phyloP scores from a whole-genome alignment of 345 rosid species.

The Geranium rotundifolium region DNA sequence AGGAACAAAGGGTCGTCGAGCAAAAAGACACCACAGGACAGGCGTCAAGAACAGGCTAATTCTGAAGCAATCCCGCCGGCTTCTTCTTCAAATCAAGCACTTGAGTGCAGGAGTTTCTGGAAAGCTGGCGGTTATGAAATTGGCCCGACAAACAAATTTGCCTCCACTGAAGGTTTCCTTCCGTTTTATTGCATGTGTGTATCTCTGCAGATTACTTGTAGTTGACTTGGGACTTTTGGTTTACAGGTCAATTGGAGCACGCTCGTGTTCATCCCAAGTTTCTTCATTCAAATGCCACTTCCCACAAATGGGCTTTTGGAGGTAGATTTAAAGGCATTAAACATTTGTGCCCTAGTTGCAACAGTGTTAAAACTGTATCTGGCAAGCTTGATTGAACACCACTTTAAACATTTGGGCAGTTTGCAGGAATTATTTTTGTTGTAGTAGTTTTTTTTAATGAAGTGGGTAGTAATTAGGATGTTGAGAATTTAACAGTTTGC shows the following conservation, averaged over 20 bases:
- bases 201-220: not conserved
- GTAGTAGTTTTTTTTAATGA: not conserved
- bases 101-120: slow-evolving; percentile 73
- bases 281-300: slow-evolving; percentile 97
- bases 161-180: slow-evolving; percentile 19
- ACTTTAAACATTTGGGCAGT: not conserved
- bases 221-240: not conserved
- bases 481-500: not conserved
- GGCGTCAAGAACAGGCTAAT: slow-evolving; percentile 9
- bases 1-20: slow-evolving; percentile 4
- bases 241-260: slow-evolving; percentile 59
- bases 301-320: slow-evolving; percentile 99
- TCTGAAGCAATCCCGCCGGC: slow-evolving; percentile 8
- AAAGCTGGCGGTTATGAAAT: slow-evolving; percentile 50
- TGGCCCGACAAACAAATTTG: slow-evolving; percentile 11
- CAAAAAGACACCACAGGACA: slow-evolving; percentile 3
- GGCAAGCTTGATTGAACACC: not conserved
- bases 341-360: not conserved
- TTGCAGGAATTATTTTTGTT: not conserved
- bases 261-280: slow-evolving; percentile 94
- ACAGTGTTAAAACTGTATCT: not conserved
- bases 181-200: not conserved
- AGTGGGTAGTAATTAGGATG: not conserved
- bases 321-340: slow-evolving; percentile 28
- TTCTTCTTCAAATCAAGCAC: slow-evolving; percentile 16